Base-by-base conservation (phyloP, 306 rosid species). In the Clitoria ternatea region DNA sequence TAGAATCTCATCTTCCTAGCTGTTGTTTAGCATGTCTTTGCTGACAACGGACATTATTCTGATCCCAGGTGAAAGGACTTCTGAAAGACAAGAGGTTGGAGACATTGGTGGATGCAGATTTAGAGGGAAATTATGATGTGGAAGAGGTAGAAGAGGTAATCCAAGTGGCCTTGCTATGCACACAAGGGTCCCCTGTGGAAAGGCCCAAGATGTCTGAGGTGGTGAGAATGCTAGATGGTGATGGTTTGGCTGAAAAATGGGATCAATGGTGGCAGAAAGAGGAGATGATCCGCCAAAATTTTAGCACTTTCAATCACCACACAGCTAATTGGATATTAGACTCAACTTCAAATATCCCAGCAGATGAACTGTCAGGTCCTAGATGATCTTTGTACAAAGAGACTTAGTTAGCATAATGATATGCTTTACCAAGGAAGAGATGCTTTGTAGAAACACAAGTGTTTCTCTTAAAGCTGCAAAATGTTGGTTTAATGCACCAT, bases 121-220 rank as follows among this genome's bases (percentile, higher is more conserved):
- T 94, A 64, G 52, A 54, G 13, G 97, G 96, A 7, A 9, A 91
- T 11, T 91, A 91, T 79, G 27, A 52, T 0, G 83, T 78, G 0
- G 76, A 56, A 0, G 88, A 89, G 77, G 91, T 90, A 35, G 95
- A 94, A 84, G 76, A 94, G 82, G 77, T 90, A 63, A 90, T 84
- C 77, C 92, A 89, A 75, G 85, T 94, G 45, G 96, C 96, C 42
- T 83, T 94, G 44, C 81, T 91, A 19, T 94, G 99, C 92, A 94
- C 92, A 7, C 89, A 88, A 80, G 85, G 84, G 40, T 47, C 92
- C 8, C 83, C 95, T 1, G 60, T 50, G 68, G 95, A 94, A 56
- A 85, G 97, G 33, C 98, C 98, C 0, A 94, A 86, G 80, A 94
- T 94, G 98, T 90, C 92, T 1, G 95, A 89, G 74, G 91, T 94